Base-by-base conservation (phyloP, 208 protist species). In the Wallacemonas sp. region DNA sequence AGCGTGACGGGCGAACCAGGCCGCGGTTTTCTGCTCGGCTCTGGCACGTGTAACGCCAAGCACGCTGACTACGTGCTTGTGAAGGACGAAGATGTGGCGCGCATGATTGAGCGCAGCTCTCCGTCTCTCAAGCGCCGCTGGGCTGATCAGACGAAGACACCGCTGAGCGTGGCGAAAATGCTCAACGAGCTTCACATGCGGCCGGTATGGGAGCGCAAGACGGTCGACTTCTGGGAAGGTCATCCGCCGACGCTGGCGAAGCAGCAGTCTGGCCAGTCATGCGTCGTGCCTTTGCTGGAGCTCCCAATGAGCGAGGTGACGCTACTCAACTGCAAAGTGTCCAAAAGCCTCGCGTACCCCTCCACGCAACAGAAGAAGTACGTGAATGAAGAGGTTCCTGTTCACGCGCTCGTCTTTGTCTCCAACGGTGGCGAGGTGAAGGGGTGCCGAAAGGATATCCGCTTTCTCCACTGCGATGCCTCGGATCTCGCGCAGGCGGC, bases 321-420 rank as follows among this genome's bases (percentile, higher is more conserved):
- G 11, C n/a, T 57, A 22, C 49, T 57, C 11, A 57, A 57, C 1
- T 57, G 49, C 28, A 57, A 57, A 33, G 49, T 33, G 11, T 57
- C 49, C 20, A 33, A 36, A 22, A 36, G 0, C 11, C 49, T 57
- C 25, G 0, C 0, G 20, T 57, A 57, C 28, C 49, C 49, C 11
- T 33, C 20, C 12, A 33, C 28, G 0, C 11, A 33, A 8, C 49
- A 57, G 49, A 57, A 33, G 4, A 12, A 22, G 8, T 57, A 57
- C 49, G 26, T 36, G 14, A 33, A 57, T 8, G 26, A 28, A 0
- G 8, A 1, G 20, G 11, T 36, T 12, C 49, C 49, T 36, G 49
- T 57, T 11, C 49, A 57, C 26, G 49, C 49, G 10, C 49, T 57
- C n/a, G 49, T 57, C 20, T 57, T 57, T 33, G 8, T 50, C 44